Evolutionary conservation across 306 rosid genomes (phyloP).

Genomic region (Trichosanthes truncata): DNA sequence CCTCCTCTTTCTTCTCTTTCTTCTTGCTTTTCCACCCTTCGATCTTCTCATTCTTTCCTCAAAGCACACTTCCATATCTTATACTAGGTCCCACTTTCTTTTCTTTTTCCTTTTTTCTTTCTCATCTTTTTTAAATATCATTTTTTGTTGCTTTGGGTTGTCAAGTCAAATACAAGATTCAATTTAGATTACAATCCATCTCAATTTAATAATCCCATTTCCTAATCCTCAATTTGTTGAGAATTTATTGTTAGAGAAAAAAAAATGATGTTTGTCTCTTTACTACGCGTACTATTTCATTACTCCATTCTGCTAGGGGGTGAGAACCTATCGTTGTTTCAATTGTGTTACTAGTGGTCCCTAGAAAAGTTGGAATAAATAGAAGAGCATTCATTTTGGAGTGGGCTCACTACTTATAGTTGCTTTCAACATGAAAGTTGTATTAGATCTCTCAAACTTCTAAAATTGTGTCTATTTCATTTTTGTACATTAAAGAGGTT

Average conservation of each 20-base stretch:
- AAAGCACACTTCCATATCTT: background rate
- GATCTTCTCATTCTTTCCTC: background rate
- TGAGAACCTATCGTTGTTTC: background rate
- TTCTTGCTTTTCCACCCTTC: background rate
- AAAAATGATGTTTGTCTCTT: background rate
- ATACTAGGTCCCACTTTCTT: background rate
- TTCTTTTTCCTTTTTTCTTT: background rate
- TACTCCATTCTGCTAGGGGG: background rate
- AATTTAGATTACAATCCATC: background rate
- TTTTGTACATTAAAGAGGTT: too few species aligned
- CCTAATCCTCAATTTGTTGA: background rate
- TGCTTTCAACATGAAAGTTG: too few species aligned
- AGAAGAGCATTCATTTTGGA: too few species aligned
- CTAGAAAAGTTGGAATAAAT: too few species aligned
- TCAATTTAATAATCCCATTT: background rate
- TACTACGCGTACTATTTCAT: too few species aligned
- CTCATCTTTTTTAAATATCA: background rate
- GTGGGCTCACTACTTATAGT: too few species aligned
- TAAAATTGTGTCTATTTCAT: too few species aligned
- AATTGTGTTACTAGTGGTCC: background rate
- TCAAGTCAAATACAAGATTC: background rate
- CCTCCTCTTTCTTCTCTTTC: background rate
- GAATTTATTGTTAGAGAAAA: background rate
- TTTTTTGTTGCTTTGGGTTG: background rate
- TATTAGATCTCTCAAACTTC: too few species aligned